Evolutionary conservation across 164 flowering plant species (phyloP), one percentile per base, ranked within the genome.

Genomic region (Tetracentron sinense): DNA sequence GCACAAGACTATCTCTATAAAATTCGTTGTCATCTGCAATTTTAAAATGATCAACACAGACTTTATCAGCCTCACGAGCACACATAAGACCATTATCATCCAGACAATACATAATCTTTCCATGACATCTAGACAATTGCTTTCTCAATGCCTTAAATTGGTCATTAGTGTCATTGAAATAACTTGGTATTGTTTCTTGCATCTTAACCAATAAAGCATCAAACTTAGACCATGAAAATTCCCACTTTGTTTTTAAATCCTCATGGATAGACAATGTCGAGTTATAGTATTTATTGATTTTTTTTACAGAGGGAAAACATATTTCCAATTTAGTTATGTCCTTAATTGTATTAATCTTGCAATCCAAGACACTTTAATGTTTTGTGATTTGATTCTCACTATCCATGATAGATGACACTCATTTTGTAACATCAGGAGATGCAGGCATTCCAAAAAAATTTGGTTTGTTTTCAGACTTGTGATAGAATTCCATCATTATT

Each of bases 401-500:
- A 65, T 88, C 83, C 61, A 51, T 44, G 28, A 57, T 33, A 20
- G 96, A 84, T 25, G 87, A 74, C 23, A 82, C 81, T 67, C 91
- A n/a, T n/a, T n/a, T n/a, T n/a, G n/a, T n/a, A n/a, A n/a, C n/a
- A n/a, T n/a, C n/a, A n/a, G n/a, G 88, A 25, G 96, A 89, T 47
- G 96, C 92, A 26, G 98, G 89, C 95, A 87, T 83, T 65, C 98
- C 98, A 81, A 92, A 88, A 56, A 92, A 71, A 78, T 83, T 89
- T 33, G 98, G 96, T 72, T 75, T 87, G 68, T 68, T 66, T 16
- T 35, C 48, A 54, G 73, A 59, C 64, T 71, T 85, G 74, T 80
- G 87, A 78, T 92, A 84, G 66, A 87, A 92, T 67, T 92, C 98
- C 98, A 82, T 85, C 96, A 92, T 92, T 64, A 92, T 86, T 77